phyloP scores from a whole-genome alignment of 352 stramenopile genomes.

The Pythium sp. region DNA sequence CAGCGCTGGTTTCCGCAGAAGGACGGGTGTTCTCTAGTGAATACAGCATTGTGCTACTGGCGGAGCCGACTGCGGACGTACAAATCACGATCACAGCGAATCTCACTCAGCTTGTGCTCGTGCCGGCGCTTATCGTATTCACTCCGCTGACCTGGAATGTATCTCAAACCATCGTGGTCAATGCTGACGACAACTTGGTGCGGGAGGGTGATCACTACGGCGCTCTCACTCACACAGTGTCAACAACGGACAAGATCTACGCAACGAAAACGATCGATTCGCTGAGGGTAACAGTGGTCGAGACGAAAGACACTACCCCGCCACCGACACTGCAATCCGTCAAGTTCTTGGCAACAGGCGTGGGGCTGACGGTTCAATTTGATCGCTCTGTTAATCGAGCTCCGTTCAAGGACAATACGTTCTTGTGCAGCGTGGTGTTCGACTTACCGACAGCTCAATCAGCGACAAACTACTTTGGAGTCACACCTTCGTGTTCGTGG shows the following conservation, averaged over 20 bases:
- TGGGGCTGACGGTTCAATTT: conserved; percentile 43
- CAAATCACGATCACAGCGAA: conserved; percentile 29
- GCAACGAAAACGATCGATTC: conserved; percentile 19
- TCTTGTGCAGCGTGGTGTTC: conserved; percentile 54
- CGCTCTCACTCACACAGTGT: conserved; percentile 26
- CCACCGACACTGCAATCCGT: conserved; percentile 48
- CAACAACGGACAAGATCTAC: conserved; percentile 34
- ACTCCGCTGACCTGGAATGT: conserved; percentile 50
- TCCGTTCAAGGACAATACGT: conserved; percentile 27
- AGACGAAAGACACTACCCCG: conserved; percentile 58
- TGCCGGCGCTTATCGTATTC: conserved; percentile 34
- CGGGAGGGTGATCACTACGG: conserved; percentile 41
- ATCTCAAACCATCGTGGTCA: conserved; percentile 33
- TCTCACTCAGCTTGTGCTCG: conserved; percentile 37
- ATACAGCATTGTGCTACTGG: conserved; percentile 47
- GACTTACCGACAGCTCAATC: conserved; percentile 31
- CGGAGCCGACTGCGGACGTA: conserved; percentile 44
- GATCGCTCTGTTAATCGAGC: conserved; percentile 43
- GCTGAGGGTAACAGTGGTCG: conserved; percentile 49
- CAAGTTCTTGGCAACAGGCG: conserved; percentile 52
- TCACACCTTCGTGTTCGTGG: conserved; percentile 40
- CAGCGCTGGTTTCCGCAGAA: conserved; percentile 47
- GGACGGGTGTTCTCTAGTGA: conserved; percentile 37
- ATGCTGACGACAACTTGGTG: conserved; percentile 46
- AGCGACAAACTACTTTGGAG: conserved; percentile 39